These are phyloP conservation scores for Backusella mclennaniae DNA, from an alignment of 192 early-diverging fungal species.

Conservation along the genomic window DNA sequence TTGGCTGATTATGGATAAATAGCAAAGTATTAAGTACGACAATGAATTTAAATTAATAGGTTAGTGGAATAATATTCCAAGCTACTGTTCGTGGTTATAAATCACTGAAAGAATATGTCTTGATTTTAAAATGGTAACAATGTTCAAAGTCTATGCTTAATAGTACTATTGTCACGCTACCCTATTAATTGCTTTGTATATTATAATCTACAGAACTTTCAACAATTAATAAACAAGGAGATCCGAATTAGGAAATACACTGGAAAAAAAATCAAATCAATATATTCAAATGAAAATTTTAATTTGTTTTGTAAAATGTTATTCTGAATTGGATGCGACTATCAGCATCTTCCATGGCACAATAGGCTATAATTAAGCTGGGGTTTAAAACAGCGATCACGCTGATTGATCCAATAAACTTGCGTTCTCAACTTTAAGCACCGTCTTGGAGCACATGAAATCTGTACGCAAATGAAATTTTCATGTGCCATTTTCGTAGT, in stretches of 20 bases:
- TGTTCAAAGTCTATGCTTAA: background rate
- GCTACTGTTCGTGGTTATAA: background rate
- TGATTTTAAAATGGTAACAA: background rate
- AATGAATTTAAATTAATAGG: background rate
- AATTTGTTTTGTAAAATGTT: background rate
- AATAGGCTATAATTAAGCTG: background rate
- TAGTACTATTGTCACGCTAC: background rate
- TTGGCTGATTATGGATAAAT: background rate
- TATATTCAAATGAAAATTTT: background rate
- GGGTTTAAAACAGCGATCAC: background rate
- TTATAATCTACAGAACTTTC: background rate
- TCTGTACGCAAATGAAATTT: background rate
- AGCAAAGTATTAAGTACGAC: background rate
- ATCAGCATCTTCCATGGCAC: background rate
- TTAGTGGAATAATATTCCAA: background rate
- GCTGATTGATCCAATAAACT: background rate
- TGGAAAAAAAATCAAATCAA: background rate
- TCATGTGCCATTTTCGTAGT: background rate
- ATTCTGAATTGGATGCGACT: background rate
- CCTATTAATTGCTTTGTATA: background rate
- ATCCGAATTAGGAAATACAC: background rate
- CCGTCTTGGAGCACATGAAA: background rate
- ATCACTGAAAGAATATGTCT: background rate
- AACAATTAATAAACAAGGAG: background rate
- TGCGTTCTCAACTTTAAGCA: background rate